Base-by-base conservation (phyloP, 2,329 filamentous ascomycete genomes). In the Aspergillus tamarii region DNA sequence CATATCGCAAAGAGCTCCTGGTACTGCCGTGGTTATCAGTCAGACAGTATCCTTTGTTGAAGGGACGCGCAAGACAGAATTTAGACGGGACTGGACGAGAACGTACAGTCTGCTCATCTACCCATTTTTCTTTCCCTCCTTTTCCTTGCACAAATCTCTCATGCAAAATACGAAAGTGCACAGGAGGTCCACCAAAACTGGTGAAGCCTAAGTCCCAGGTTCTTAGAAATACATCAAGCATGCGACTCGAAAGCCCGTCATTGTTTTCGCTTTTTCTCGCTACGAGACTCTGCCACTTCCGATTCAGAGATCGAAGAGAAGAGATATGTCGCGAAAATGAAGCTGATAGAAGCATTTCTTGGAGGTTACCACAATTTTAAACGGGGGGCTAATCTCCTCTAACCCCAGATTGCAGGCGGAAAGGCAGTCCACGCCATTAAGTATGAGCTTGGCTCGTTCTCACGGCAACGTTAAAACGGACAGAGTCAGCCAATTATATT, bases 1-100 rank as follows among this genome's bases (percentile, higher is more conserved):
- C 84, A 86, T 53, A 92, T 78, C 30, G 87, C 88, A 74, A 93
- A 92, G 0, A 92, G 82, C 70, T 92, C 90, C 74, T 91, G 88
- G 75, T 89, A 92, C 87, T 90, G 57, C 45, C 0, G n/a, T 39
- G 8, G 11, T 8, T 28, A n/a, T 45, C 39, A 55, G 12, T 32
- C 28, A n/a, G 26, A 41, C 60, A 7, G 5, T 36, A 36, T 36
- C 2, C 34, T 36, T 7, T 2, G 34, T 16, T 16, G 12, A 16
- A 14, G 3, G 14, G 6, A 14, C 34, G 4, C 12, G 6, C 34
- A 14, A 14, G 34, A 6, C 14, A 14, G 34, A 6, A 12, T 9
- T 19, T 3, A 19, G 8, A 41, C 16, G 16, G 16, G 19, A 9
- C 16, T 9, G 36, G 36, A 41, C 16, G 9, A 55, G n/a, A 34